Percentiles rank a stretch among this genome's conserved stretches.
Evolutionary conservation across 768 basidiomycete species (phyloP).

Genomic region (Russula brevipes): DNA sequence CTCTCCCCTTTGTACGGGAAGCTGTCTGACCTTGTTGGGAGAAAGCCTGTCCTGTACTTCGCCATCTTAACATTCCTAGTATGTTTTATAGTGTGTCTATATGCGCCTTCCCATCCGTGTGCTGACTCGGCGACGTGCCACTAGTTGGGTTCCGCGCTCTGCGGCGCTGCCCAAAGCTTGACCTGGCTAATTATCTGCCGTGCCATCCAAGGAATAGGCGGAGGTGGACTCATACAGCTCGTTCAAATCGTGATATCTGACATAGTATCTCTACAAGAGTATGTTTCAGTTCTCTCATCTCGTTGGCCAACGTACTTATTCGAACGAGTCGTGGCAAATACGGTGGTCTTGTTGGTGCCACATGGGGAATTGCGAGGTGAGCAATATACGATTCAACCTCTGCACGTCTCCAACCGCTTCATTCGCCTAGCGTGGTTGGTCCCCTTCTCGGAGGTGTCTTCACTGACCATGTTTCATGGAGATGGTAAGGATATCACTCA

Average conservation of each 20-base stretch:
- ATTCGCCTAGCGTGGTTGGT: slow-evolving; percentile 49
- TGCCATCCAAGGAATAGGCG: slow-evolving; percentile 80
- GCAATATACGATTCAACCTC: neutral
- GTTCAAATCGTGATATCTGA: slow-evolving; percentile 77
- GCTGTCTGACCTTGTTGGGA: slow-evolving; percentile 57
- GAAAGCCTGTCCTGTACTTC: slow-evolving; percentile 67
- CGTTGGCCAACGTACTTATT: neutral
- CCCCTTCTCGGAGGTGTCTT: slow-evolving; percentile 79
- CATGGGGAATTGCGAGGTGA: slow-evolving; percentile 65
- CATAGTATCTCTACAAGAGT: slow-evolving; percentile 78
- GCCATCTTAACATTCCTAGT: slow-evolving; percentile 68
- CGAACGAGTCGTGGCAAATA: slow-evolving; percentile 65
- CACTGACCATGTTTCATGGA: slow-evolving; percentile 71
- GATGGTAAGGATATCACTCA: slow-evolving; percentile 48
- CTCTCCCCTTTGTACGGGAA: slow-evolving; percentile 76
- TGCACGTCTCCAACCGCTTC: neutral
- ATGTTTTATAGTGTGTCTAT: slow-evolving; percentile 26
- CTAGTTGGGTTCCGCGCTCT: slow-evolving; percentile 73
- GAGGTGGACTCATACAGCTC: slow-evolving; percentile 72
- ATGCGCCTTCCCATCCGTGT: neutral
- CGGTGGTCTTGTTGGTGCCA: slow-evolving; percentile 68
- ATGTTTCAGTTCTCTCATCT: slow-evolving; percentile 27
- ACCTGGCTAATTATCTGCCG: slow-evolving; percentile 71
- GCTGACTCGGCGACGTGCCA: neutral
- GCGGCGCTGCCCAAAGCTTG: slow-evolving; percentile 76